Evolutionary conservation across 2,329 filamentous ascomycete genomes (phyloP).

Genomic region (Arthrocladium fulminans): DNA sequence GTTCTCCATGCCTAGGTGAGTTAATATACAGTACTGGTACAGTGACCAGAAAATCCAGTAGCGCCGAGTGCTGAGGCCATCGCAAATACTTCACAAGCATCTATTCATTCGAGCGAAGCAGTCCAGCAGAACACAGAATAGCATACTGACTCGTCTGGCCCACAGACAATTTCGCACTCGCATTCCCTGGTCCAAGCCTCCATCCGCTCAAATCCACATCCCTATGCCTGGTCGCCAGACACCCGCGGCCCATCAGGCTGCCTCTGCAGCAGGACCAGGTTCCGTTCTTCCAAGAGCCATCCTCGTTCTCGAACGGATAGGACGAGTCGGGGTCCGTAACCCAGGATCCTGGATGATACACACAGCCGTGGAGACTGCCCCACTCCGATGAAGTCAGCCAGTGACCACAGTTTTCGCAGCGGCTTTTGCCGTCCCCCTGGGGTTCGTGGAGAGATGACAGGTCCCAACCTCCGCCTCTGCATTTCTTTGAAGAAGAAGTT

Average conservation of each 20-base stretch:
- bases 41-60: too few relatives aligned
- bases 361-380: slow-evolving; percentile 1
- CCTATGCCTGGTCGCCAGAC: neutral
- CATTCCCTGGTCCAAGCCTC: slow-evolving; percentile 4
- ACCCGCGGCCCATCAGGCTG: neutral
- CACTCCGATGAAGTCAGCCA: neutral
- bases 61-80: too few relatives aligned
- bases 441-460: neutral
- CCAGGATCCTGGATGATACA: neutral
- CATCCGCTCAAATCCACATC: neutral
- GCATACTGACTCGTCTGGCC: too few relatives aligned
- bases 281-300: neutral
- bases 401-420: neutral
- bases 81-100: too few relatives aligned
- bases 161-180: too few relatives aligned
- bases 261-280: neutral
- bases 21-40: too few relatives aligned
- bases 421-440: neutral
- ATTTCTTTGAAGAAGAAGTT: neutral
- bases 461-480: neutral
- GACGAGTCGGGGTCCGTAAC: neutral
- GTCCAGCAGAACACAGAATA: too few relatives aligned
- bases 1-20: too few relatives aligned
- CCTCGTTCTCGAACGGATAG: neutral
- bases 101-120: too few relatives aligned